These are phyloP conservation scores for Candida gorgasii DNA, from an alignment of 805 yeast species.

Conservation along the genomic window DNA sequence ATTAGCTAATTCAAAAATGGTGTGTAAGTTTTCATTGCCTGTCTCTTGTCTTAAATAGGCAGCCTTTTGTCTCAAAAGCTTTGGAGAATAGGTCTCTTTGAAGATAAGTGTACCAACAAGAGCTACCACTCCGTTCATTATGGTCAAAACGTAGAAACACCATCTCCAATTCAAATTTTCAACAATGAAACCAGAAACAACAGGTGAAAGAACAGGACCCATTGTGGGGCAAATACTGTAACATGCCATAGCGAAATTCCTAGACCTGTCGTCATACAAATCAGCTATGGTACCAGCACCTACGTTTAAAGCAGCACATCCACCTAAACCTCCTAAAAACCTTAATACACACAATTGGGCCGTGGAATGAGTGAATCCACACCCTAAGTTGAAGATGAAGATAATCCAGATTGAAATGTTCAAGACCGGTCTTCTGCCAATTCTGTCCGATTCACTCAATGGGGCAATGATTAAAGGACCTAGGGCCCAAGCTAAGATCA, in stretches of 20 bases:
- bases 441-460: constrained; percentile 35
- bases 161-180: constrained; percentile 36
- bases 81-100: constrained; percentile 39
- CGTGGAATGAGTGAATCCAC: constrained; percentile 35
- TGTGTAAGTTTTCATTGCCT: constrained; percentile 38
- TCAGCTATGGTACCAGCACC: constrained; percentile 43
- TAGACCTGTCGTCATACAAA: constrained; percentile 31
- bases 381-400: constrained; percentile 34
- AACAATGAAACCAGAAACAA: constrained; percentile 37
- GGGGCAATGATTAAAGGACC: constrained; percentile 44
- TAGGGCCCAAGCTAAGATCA: constrained; percentile 40
- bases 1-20: constrained; percentile 35
- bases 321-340: constrained; percentile 38
- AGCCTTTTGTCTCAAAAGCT: constrained; percentile 30
- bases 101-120: constrained; percentile 29
- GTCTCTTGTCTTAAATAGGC: constrained; percentile 29
- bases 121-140: constrained; percentile 37
- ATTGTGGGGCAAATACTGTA: constrained; percentile 38
- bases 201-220: constrained; percentile 42
- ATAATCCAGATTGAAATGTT: constrained; percentile 36
- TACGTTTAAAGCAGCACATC: constrained; percentile 39
- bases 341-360: constrained; percentile 35
- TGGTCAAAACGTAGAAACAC: constrained; percentile 36
- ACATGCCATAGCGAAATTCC: constrained; percentile 37
- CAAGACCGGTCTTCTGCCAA: constrained; percentile 36